These are phyloP conservation scores for Aureobasidium lini DNA, from an alignment of 2,329 filamentous ascomycete species.

Conservation along the genomic window DNA sequence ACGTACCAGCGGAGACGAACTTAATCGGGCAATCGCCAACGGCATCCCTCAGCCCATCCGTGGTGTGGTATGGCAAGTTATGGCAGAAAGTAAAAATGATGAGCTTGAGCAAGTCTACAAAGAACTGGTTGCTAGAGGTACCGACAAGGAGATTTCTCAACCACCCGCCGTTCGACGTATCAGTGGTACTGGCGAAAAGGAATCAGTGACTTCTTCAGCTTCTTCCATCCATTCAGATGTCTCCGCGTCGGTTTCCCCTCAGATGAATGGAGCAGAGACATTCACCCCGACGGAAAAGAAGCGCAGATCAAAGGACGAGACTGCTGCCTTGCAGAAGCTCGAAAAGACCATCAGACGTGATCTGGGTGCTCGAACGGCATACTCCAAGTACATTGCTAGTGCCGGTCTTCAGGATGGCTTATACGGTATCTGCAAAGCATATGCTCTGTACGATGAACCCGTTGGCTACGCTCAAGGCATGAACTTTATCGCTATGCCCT, in stretches of 20 bases:
- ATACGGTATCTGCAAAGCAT: constrained; percentile 94
- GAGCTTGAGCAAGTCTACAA: constrained; percentile 82
- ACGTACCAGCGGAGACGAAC: constrained; percentile 77
- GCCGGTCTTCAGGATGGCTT: constrained; percentile 87
- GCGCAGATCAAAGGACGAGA: constrained; percentile 72
- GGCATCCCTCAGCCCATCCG: constrained; percentile 92
- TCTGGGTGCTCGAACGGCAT: constrained; percentile 85
- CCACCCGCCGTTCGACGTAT: constrained; percentile 16
- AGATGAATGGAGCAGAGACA: background rate
- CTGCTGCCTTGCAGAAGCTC: constrained; percentile 65
- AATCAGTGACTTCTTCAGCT: constrained; percentile 65
- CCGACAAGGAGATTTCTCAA: constrained; percentile 58
- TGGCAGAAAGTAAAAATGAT: constrained; percentile 90
- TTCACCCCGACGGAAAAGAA: constrained; percentile 57
- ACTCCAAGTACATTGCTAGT: constrained; percentile 88
- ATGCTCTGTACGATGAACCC: constrained; percentile 86
- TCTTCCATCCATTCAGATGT: constrained; percentile 77
- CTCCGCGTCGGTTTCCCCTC: constrained; percentile 40
- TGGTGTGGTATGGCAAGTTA: constrained; percentile 97
- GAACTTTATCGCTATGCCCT: constrained; percentile 96
- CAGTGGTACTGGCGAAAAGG: constrained; percentile 55
- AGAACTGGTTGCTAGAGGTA: constrained; percentile 71
- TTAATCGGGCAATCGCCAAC: constrained; percentile 83
- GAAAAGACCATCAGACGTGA: constrained; percentile 91
- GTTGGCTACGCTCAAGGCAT: constrained; percentile 98